phyloP scores from a whole-genome alignment of 2,329 filamentous ascomycete genomes.

The Penicillium sp. region DNA sequence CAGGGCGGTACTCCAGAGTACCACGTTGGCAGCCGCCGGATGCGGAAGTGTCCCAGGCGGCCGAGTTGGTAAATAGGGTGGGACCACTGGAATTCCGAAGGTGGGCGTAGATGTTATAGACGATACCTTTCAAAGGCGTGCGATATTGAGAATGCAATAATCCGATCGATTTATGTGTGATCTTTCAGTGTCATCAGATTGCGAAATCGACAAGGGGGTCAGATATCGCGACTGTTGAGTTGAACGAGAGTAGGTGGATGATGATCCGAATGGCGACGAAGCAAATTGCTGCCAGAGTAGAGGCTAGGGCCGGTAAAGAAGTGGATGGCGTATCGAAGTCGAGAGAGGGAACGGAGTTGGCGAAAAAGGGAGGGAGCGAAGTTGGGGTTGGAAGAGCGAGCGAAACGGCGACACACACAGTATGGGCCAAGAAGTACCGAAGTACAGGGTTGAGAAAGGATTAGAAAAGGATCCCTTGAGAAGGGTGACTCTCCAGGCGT shows the following conservation, averaged over 20 bases:
- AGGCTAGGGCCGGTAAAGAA: not conserved
- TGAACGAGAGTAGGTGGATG: conserved; percentile 17
- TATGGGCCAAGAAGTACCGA: conserved; percentile 23
- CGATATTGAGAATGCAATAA: not conserved
- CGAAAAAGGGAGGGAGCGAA: conserved; percentile 4
- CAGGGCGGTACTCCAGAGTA: conserved; percentile 30
- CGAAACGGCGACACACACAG: conserved; percentile 34
- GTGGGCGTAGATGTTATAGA: conserved; percentile 1
- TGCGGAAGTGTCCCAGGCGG: conserved; percentile 29
- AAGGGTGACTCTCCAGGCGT: not conserved
- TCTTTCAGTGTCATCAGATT: conserved; percentile 11
- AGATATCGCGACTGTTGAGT: conserved; percentile 5
- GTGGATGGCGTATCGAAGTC: conserved; percentile 1
- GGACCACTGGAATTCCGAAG: conserved; percentile 7
- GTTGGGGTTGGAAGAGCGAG: conserved; percentile 24
- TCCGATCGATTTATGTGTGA: not conserved
- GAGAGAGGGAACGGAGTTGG: conserved; percentile 11
- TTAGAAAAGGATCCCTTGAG: not conserved
- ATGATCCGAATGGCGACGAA: conserved; percentile 7
- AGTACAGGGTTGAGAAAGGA: conserved; percentile 6
- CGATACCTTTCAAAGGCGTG: conserved; percentile 1
- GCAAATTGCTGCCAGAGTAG: conserved; percentile 5
- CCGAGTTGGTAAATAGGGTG: conserved; percentile 11
- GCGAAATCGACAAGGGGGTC: conserved; percentile 3
- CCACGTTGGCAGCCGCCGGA: conserved; percentile 33